Evolutionary conservation across 352 stramenopile genomes (phyloP).

Genomic region (Phytophthora idaei): DNA sequence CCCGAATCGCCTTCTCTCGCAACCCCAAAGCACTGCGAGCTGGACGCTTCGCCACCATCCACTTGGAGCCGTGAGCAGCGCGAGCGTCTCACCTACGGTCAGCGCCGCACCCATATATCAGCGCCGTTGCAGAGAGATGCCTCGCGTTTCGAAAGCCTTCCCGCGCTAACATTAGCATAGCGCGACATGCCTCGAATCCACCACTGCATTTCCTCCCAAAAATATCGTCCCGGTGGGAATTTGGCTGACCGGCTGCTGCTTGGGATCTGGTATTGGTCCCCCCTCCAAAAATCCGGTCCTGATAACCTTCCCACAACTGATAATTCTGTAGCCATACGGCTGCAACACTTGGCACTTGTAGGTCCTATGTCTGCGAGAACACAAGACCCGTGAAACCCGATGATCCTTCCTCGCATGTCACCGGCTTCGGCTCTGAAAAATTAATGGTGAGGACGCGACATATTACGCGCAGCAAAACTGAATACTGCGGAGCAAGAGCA

Average conservation of each 20-base stretch:
- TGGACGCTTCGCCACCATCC: slow-evolving; percentile 4
- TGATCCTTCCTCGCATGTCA: slow-evolving; percentile 9
- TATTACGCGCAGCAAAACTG: slow-evolving; percentile 35
- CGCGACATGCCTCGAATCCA: slow-evolving; percentile 34
- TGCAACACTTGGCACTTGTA: background rate
- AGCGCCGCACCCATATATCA: slow-evolving; percentile 19
- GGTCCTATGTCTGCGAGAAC: background rate
- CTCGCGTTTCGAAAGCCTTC: slow-evolving; percentile 18
- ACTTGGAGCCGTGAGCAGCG: slow-evolving; percentile 1
- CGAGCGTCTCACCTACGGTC: slow-evolving; percentile 7
- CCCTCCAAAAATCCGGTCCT: slow-evolving; percentile 33
- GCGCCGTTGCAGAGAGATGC: background rate
- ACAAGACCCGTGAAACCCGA: slow-evolving; percentile 20
- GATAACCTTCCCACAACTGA: slow-evolving; percentile 32
- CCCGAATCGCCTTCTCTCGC: slow-evolving; percentile 32
- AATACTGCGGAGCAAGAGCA: slow-evolving; percentile 1
- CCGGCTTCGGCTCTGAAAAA: slow-evolving; percentile 21
- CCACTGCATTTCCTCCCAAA: slow-evolving; percentile 19
- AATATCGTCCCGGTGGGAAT: slow-evolving; percentile 23
- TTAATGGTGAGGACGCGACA: slow-evolving; percentile 30
- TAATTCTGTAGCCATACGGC: slow-evolving; percentile 26
- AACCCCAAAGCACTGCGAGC: slow-evolving; percentile 6
- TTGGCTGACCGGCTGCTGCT: slow-evolving; percentile 24
- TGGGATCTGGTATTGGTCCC: slow-evolving; percentile 35
- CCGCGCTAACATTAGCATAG: slow-evolving; percentile 29